phyloP scores from a whole-genome alignment of 768 basidiomycete species.

The Termitomyces eurrhizus region DNA sequence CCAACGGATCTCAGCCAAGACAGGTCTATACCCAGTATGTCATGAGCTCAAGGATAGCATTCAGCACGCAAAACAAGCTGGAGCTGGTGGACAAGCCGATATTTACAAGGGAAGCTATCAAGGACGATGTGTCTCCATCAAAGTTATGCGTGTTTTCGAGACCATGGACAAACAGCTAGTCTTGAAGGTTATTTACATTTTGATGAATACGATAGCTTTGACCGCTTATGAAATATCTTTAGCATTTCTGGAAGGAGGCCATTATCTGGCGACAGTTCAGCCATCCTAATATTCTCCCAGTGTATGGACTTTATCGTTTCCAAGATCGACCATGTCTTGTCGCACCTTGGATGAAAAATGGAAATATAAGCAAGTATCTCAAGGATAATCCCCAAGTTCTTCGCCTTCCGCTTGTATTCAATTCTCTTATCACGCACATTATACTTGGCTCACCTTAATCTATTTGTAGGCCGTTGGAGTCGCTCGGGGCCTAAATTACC shows the following conservation, averaged over 20 bases:
- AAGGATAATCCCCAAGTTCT: not conserved
- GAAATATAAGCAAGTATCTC: constrained; percentile 20
- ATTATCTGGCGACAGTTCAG: constrained; percentile 12
- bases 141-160: constrained; percentile 1
- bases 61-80: not conserved
- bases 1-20: not conserved
- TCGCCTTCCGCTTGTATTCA: not conserved
- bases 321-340: constrained; percentile 26
- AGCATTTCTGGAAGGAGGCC: constrained; percentile 11
- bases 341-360: constrained; percentile 34
- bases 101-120: constrained; percentile 2
- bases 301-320: constrained; percentile 26
- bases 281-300: constrained; percentile 26
- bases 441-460: not conserved
- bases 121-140: constrained; percentile 1
- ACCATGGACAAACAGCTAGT: not conserved
- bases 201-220: not conserved
- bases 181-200: not conserved
- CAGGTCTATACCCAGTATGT: not conserved
- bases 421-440: not conserved
- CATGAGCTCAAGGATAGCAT: not conserved
- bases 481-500: not conserved
- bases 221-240: not conserved
- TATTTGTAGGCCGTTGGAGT: not conserved
- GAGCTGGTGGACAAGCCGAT: constrained; percentile 2